phyloP scores from a whole-genome alignment of 305 asterid genomes.

The Striga hermonthica region DNA sequence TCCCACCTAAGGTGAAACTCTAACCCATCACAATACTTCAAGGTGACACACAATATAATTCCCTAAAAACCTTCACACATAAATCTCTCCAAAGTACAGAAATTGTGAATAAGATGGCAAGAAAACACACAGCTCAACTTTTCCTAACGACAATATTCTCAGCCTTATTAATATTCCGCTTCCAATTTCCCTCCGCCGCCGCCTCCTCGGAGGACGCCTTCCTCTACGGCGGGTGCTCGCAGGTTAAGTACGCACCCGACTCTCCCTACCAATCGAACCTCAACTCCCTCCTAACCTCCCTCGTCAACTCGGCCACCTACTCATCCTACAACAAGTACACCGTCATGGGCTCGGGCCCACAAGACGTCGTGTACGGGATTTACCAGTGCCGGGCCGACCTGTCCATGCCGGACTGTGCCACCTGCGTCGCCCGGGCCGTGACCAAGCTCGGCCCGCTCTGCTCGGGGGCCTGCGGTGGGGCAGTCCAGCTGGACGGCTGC shows the following conservation, averaged over 20 bases:
- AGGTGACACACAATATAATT: too few species aligned
- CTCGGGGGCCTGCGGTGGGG: conserved; percentile 66
- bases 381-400: conserved; percentile 88
- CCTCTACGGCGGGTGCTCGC: conserved; percentile 81
- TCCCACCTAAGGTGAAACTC: too few species aligned
- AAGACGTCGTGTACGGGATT: conserved; percentile 60
- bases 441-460: conserved; percentile 53
- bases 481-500: conserved; percentile 78
- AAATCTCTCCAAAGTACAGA: too few species aligned
- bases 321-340: conserved; percentile 81
- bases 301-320: conserved; percentile 86
- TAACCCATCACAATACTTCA: too few species aligned
- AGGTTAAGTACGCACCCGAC: conserved; percentile 49
- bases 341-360: conserved; percentile 58
- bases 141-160: not conserved
- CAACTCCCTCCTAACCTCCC: conserved; percentile 71
- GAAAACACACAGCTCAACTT: not conserved
- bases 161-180: not conserved
- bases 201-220: conserved; percentile 45
- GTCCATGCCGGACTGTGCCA: conserved; percentile 85
- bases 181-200: conserved; percentile 22
- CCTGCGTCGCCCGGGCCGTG: conserved; percentile 70
- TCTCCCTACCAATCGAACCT: conserved; percentile 72
- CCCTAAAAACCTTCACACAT: too few species aligned
- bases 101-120: not conserved